Evolutionary conservation across 306 rosid genomes (phyloP).

Genomic region (Corylus heterophylla): DNA sequence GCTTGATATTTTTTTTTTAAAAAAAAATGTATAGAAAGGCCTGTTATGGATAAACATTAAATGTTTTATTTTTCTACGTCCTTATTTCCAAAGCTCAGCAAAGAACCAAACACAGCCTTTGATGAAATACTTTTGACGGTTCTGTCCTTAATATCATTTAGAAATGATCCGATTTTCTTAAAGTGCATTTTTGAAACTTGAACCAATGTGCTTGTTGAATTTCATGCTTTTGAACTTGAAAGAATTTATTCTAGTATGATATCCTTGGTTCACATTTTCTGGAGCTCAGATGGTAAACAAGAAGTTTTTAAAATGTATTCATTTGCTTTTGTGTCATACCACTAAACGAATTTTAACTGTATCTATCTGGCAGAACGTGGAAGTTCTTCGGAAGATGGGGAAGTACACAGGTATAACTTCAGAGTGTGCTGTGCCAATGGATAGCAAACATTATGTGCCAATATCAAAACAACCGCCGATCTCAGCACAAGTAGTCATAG

Average conservation of each 20-base stretch:
- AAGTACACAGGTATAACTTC: slow-evolving; percentile 69
- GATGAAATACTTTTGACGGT: not conserved
- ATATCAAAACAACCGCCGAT: slow-evolving; percentile 49
- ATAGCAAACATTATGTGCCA: slow-evolving; percentile 39
- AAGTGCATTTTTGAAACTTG: not conserved
- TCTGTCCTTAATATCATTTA: not conserved
- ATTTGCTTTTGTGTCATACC: not conserved
- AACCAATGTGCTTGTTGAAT: not conserved
- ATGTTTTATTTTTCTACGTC: not conserved
- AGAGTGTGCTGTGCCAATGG: slow-evolving; percentile 76
- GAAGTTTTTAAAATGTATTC: not conserved
- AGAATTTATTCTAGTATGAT: not conserved
- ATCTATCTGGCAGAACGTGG: slow-evolving; percentile 58
- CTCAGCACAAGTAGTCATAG: slow-evolving; percentile 79
- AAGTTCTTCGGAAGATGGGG: slow-evolving; percentile 85
- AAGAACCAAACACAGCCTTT: not conserved
- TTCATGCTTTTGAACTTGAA: not conserved
- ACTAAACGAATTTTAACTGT: not conserved
- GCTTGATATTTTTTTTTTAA: not conserved
- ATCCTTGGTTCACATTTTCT: not conserved
- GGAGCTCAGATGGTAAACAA: not conserved
- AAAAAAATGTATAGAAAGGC: not conserved
- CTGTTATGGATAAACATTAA: not conserved
- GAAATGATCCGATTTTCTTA: not conserved
- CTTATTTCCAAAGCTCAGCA: not conserved